A percentile compares a stretch with the other conserved stretches of the same genome.
phyloP scores from a whole-genome alignment of 768 basidiomycete species.

The Kondoa subrosea region DNA sequence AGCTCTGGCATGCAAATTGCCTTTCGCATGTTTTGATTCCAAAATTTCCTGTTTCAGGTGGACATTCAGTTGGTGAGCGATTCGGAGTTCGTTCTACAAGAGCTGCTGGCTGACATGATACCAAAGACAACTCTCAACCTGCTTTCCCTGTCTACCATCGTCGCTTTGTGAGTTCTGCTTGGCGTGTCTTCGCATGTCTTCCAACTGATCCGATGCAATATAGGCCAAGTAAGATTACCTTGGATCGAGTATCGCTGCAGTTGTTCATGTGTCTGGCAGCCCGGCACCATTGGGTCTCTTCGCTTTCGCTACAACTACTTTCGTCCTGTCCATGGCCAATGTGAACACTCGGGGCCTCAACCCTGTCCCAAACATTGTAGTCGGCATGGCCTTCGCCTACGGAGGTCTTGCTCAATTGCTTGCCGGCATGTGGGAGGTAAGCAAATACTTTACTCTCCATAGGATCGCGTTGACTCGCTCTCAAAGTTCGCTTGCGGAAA shows the following conservation, averaged over 20 bases:
- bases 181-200: no score
- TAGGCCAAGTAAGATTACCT: slow-evolving; percentile 5
- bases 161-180: no score
- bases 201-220: no score
- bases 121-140: slow-evolving; percentile 29
- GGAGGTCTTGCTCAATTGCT: slow-evolving; percentile 24
- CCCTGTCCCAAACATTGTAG: slow-evolving; percentile 2
- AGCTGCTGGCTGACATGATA: slow-evolving; percentile 22
- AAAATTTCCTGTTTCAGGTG: neutral
- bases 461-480: slow-evolving; percentile 4
- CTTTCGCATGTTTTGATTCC: no score
- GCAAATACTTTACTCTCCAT: neutral
- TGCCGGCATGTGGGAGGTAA: slow-evolving; percentile 23
- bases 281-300: slow-evolving; percentile 31
- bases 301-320: slow-evolving; percentile 31
- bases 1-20: neutral
- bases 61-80: neutral
- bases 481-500: slow-evolving; percentile 33
- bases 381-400: slow-evolving; percentile 17
- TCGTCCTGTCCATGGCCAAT: slow-evolving; percentile 32
- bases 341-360: slow-evolving; percentile 23
- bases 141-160: slow-evolving; percentile 30
- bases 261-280: slow-evolving; percentile 19
- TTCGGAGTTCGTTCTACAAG: neutral
- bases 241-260: neutral